Base-by-base conservation (phyloP, 169 alveolate species). In the Cryptosporidium sp. region DNA sequence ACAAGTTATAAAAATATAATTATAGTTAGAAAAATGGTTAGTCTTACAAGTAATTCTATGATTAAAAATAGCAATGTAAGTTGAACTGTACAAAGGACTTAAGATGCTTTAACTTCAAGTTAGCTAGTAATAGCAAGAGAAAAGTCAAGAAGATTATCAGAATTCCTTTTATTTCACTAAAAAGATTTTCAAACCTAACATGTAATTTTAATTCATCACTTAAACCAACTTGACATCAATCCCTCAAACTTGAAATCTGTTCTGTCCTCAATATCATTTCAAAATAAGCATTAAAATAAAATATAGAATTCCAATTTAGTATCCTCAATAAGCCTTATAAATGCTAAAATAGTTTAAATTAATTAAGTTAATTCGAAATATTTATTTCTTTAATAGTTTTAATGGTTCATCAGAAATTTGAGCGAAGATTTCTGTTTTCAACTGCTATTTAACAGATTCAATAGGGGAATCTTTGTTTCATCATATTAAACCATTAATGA, bases 401-500 rank as follows among this genome's bases (percentile, higher is more conserved):
- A 26, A n/a, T 65, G 44, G 72, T 14, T 65, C 72, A 65, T 71
- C 85, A 71, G 85, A 71, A 51, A 48, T 56, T 69, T 23, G 69
- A 71, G 85, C 65, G 85, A 45, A 69, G 86, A 73, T 73, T 73
- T 44, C 52, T 51, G 68, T 71, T 73, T 73, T 73, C 86, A 73
- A 73, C 45, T 33, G 52, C 31, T 48, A 9, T 45, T 33, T 26
- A 44, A 73, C 70, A 60, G 26, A 33, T 73, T 73, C 86, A 73
- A 73, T 73, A 73, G 86, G 86, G 86, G 86, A 73, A 73, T 73
- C 86, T 73, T 73, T 73, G 42, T 73, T 51, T 73, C 86, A 73
- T 73, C 86, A 73, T 45, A 21, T 44, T 42, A 48, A 60, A 70
- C 67, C 67, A n/a, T 10, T 21, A n/a, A 4, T 26, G 1, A n/a